Conservation (phyloP, 495 filamentous ascomycete genomes). For the Thozetella sp. region DNA sequence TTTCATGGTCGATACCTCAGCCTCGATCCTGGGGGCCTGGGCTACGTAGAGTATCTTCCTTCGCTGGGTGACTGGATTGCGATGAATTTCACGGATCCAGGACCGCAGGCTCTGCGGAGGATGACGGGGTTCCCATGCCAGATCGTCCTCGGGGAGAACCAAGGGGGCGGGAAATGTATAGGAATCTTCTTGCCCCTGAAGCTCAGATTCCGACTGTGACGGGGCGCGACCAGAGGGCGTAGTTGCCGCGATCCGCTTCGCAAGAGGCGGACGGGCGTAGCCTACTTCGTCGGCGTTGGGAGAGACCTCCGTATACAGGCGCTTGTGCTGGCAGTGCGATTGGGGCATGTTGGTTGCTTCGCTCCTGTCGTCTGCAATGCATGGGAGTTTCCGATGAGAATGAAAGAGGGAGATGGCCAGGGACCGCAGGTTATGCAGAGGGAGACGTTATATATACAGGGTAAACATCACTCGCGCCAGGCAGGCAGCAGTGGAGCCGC, state of each 20-base stretch:
- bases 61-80: slow-evolving; percentile 52
- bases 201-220: slow-evolving; percentile 3
- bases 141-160: slow-evolving; percentile 61
- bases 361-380: no score
- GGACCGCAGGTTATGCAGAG: no score
- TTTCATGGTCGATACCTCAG: slow-evolving; percentile 30
- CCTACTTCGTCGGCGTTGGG: slow-evolving; percentile 23
- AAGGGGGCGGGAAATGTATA: slow-evolving; percentile 60
- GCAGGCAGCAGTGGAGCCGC: no score
- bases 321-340: slow-evolving; percentile 17
- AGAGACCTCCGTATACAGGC: slow-evolving; percentile 31
- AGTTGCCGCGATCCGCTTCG: slow-evolving; percentile 28
- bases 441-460: no score
- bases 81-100: slow-evolving; percentile 49
- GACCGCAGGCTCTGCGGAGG: slow-evolving; percentile 58
- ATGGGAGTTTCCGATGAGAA: no score
- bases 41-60: slow-evolving; percentile 59
- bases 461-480: no score
- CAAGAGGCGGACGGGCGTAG: slow-evolving; percentile 19
- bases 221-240: slow-evolving; percentile 24
- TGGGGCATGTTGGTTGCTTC: not conserved
- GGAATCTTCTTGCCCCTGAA: not conserved
- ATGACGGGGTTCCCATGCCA: slow-evolving; percentile 53
- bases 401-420: no score
- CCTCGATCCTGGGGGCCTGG: slow-evolving; percentile 35